Conservation (phyloP, 1,139 yeast species). For the Barnettozyma hawaiiensis region DNA sequence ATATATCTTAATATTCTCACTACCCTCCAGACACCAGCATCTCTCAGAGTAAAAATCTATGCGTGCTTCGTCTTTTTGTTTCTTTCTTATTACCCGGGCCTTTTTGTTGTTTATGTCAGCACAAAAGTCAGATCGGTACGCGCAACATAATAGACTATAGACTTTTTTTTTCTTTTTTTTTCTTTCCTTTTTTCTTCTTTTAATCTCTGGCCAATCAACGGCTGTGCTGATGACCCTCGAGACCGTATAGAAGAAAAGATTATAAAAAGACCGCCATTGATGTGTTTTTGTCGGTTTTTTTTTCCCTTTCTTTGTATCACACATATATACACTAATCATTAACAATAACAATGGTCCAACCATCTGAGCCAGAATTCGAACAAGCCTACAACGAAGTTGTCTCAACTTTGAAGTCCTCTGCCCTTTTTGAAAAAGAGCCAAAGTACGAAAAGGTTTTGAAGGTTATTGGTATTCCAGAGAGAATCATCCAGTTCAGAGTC, state of each 20-base stretch:
- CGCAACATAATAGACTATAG: too few relatives aligned
- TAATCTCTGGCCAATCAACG: conserved; percentile 22
- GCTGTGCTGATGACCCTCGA: neutral
- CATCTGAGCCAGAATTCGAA: conserved; percentile 92
- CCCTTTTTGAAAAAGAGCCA: conserved; percentile 84
- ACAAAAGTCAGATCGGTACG: too few relatives aligned
- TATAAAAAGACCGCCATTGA: neutral
- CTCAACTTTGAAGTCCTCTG: conserved; percentile 84
- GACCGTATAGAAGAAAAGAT: neutral
- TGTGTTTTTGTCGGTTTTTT: neutral
- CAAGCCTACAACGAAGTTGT: conserved; percentile 96
- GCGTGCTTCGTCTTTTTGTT: too few relatives aligned
- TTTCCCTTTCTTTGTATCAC: neutral
- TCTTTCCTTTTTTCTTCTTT: neutral
- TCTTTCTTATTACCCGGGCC: too few relatives aligned
- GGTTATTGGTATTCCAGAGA: conserved; percentile 91
- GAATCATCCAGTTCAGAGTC: conserved; percentile 94
- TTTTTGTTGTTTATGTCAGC: too few relatives aligned
- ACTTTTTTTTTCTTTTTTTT: neutral
- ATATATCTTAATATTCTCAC: too few relatives aligned
- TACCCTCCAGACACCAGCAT: too few relatives aligned
- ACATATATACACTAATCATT: neutral
- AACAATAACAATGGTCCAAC: conserved; percentile 28
- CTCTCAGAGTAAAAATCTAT: too few relatives aligned
- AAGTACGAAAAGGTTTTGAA: conserved; percentile 85